These are phyloP conservation scores for Purpureocillium takamizusanense DNA, from an alignment of 2,329 filamentous ascomycete genomes.

Conservation along the genomic window DNA sequence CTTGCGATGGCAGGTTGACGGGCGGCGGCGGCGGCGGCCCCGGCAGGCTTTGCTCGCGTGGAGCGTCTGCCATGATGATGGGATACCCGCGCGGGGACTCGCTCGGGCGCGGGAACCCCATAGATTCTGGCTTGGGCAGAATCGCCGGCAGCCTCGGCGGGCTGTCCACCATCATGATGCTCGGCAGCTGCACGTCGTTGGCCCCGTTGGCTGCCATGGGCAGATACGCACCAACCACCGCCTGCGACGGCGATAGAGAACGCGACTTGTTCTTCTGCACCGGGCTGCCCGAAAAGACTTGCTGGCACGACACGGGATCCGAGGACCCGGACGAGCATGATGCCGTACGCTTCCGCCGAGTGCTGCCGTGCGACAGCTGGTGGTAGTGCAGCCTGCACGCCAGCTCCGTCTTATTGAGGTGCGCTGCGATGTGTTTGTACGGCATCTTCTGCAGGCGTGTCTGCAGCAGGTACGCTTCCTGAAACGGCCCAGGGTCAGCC, in stretches of 20 bases:
- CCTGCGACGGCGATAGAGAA: constrained; percentile 38
- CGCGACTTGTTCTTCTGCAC: constrained; percentile 38
- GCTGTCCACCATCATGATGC: constrained; percentile 35
- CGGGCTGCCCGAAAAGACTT: constrained; percentile 39
- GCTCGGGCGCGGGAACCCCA: constrained; percentile 31
- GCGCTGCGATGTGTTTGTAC: constrained; percentile 80
- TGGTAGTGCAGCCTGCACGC: constrained; percentile 84
- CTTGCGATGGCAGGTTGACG: constrained; percentile 18
- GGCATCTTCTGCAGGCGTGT: constrained; percentile 82
- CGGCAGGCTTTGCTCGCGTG: constrained; percentile 28
- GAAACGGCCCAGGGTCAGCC: constrained; percentile 3
- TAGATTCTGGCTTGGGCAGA: constrained; percentile 54
- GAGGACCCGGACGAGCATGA: constrained; percentile 59
- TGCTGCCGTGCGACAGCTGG: constrained; percentile 73
- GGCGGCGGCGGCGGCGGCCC: constrained; percentile 24
- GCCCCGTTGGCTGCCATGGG: constrained; percentile 28
- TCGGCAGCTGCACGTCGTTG: constrained; percentile 41
- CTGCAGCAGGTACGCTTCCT: constrained; percentile 79
- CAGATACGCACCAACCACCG: constrained; percentile 34
- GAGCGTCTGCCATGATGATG: constrained; percentile 31
- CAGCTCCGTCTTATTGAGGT: constrained; percentile 80
- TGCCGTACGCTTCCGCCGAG: constrained; percentile 66
- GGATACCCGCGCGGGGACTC: constrained; percentile 30
- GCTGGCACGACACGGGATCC: constrained; percentile 41
- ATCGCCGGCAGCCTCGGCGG: constrained; percentile 50